Evolutionary conservation across 202 grass and related monocot genomes (phyloP), one percentile per base, ranked within the genome.

Genomic region (Hordeum pubiflorum): DNA sequence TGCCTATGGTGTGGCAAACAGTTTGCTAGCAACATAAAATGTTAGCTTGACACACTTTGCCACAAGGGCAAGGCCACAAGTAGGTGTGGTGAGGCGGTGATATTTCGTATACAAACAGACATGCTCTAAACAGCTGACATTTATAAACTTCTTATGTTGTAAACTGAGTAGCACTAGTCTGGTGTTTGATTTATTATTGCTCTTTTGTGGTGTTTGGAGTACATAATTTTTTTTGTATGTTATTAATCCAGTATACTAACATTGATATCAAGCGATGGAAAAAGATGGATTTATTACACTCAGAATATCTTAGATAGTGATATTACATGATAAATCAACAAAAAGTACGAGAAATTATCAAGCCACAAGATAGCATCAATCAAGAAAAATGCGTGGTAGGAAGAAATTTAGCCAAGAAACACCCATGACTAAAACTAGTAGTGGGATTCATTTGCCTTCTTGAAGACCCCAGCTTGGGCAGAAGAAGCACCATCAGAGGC

Each of bases 401-500:
- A 65, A 67, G 24, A 38, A 82, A 39, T 63, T 77, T 39, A 72
- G 72, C 37, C 40, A 57, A 40, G 63, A 79, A 31, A 79, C 10
- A 61, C 77, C 22, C 18, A 20, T 21, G 29, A 39, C 64, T 87
- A 93, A 15, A 68, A 58, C 69, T 87, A 73, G 86, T 89, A 87
- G 40, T 58, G 84, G 72, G 58, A 82, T 48, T 91, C 84, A 68
- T 94, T 92, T 60, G 91, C 91, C 39, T 79, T 84, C 78, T 87
- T 90, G 90, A 97, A 97, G 36, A 92, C 14, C 61, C 79, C 76
- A 74, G 95, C 92, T 62, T 93, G 95, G 32, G 90, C 76, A 48
- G 84, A 76, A 63, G 90, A 90, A 59, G 90, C 86, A 24, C 58
- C 48, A 1, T 92, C 79, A 43, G 92, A 88, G 21, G 40, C 83